Evolutionary conservation across 805 yeast genomes (phyloP).

Genomic region (Candida boidinii): DNA sequence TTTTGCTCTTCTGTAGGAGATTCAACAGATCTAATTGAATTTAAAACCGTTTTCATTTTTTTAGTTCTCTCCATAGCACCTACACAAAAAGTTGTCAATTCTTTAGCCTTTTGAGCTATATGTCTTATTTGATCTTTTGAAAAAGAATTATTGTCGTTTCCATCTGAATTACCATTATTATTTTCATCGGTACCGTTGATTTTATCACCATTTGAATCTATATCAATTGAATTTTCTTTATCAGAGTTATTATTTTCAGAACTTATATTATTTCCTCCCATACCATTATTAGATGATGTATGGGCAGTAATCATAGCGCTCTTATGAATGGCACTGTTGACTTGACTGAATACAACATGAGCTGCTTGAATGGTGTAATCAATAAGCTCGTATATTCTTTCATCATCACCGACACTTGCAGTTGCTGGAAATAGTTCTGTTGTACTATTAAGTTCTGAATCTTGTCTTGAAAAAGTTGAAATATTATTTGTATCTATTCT

Average conservation of each 20-base stretch:
- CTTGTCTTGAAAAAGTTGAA: constrained; percentile 14
- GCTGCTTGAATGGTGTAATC: constrained; percentile 38
- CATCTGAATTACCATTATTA: neutral
- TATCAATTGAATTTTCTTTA: too few species aligned
- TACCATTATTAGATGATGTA: constrained; percentile 15
- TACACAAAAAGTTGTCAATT: constrained; percentile 68
- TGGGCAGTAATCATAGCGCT: constrained; percentile 50
- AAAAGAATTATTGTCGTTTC: constrained; percentile 1
- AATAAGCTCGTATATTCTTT: constrained; percentile 20
- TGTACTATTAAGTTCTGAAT: constrained; percentile 16
- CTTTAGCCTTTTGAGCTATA: constrained; percentile 61
- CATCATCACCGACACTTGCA: constrained; percentile 16
- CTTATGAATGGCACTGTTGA: constrained; percentile 58
- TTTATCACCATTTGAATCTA: neutral
- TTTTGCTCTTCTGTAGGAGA: constrained; percentile 37
- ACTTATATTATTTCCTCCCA: constrained; percentile 19
- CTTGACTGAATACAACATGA: constrained; percentile 66
- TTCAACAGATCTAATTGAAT: constrained; percentile 30
- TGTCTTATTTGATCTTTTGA: constrained; percentile 10
- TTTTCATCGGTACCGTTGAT: neutral
- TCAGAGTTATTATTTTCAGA: neutral
- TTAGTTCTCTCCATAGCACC: constrained; percentile 78
- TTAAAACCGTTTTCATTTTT: constrained; percentile 47
- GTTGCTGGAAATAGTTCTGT: constrained; percentile 8
- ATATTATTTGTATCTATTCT: constrained; percentile 16